phyloP scores from a whole-genome alignment of 768 basidiomycete species.

The Agrocybe pediades region DNA sequence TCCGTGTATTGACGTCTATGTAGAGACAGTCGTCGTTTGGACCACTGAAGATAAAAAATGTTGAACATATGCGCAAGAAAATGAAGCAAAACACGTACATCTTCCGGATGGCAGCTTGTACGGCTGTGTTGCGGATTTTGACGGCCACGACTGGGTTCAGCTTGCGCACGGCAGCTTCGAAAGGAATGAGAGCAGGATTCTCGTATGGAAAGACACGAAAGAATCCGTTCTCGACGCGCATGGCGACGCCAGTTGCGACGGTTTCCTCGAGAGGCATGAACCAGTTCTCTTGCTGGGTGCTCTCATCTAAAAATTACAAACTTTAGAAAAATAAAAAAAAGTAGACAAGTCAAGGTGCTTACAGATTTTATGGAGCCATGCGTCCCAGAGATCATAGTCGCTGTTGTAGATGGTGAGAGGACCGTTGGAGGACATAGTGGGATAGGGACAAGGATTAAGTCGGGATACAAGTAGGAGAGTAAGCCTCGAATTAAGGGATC shows the following conservation, averaged over 20 bases:
- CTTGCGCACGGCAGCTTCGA: constrained; percentile 73
- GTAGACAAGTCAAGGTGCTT: constrained; percentile 9
- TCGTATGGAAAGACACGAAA: constrained; percentile 90
- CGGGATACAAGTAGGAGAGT: constrained; percentile 10
- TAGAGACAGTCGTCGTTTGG: constrained; percentile 57
- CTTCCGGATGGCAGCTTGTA: constrained; percentile 74
- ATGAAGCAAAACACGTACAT: constrained; percentile 45
- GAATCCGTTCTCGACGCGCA: constrained; percentile 59
- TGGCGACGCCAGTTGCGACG: constrained; percentile 70
- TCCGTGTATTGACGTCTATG: constrained; percentile 80
- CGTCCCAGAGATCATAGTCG: constrained; percentile 82
- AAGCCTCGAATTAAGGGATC: constrained; percentile 12
- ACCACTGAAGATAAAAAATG: constrained; percentile 34
- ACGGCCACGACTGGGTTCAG: constrained; percentile 87
- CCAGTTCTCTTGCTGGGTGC: constrained; percentile 71
- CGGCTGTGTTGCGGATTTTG: constrained; percentile 71
- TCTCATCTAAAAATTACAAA: constrained; percentile 44
- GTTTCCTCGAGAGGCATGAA: constrained; percentile 79
- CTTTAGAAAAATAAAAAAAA: neutral
- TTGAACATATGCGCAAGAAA: constrained; percentile 6
- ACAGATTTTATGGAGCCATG: constrained; percentile 77
- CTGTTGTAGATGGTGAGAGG: constrained; percentile 50
- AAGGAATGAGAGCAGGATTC: constrained; percentile 69
- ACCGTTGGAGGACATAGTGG: constrained; percentile 22
- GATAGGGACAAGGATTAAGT: constrained; percentile 7